Evolutionary conservation across 768 basidiomycete genomes (phyloP).

Genomic region (Tulasnella sp.): DNA sequence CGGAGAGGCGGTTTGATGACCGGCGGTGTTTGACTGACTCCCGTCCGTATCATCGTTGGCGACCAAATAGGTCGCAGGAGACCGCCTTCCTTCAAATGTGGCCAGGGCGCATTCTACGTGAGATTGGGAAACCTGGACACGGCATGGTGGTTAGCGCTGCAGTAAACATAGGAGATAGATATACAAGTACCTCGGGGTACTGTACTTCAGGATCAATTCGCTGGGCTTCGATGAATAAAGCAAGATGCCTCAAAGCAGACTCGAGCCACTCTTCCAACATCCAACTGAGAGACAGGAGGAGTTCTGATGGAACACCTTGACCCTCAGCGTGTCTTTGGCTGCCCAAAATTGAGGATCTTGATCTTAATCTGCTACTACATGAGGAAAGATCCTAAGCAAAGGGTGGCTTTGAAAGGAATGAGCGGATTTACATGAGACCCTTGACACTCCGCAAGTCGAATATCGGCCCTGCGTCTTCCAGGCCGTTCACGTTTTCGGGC

Average conservation of each 20-base stretch:
- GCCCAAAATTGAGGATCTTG: not conserved
- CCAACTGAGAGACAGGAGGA: not conserved
- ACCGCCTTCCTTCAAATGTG: not conserved
- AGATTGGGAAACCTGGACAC: not conserved
- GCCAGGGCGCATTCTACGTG: not conserved
- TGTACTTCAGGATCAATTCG: not conserved
- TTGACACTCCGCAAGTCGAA: not conserved
- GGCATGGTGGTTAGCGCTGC: not conserved
- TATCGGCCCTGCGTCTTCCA: not conserved
- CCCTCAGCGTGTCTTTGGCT: not conserved
- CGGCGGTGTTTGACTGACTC: not conserved
- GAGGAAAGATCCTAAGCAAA: not conserved
- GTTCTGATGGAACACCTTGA: not conserved
- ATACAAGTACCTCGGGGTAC: not conserved
- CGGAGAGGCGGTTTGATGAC: not conserved
- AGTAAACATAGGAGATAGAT: not conserved
- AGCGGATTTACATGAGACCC: not conserved
- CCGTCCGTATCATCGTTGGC: not conserved
- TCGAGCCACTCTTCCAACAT: not conserved
- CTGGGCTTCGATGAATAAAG: not conserved
- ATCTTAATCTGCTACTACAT: not conserved
- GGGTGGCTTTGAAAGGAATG: not conserved
- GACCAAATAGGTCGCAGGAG: not conserved
- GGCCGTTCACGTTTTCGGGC: not conserved
- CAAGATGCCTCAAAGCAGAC: not conserved